Evolutionary conservation across 768 basidiomycete genomes (phyloP), one percentile per base, ranked within the genome.

Genomic region (Hypsizygus marmoreus): DNA sequence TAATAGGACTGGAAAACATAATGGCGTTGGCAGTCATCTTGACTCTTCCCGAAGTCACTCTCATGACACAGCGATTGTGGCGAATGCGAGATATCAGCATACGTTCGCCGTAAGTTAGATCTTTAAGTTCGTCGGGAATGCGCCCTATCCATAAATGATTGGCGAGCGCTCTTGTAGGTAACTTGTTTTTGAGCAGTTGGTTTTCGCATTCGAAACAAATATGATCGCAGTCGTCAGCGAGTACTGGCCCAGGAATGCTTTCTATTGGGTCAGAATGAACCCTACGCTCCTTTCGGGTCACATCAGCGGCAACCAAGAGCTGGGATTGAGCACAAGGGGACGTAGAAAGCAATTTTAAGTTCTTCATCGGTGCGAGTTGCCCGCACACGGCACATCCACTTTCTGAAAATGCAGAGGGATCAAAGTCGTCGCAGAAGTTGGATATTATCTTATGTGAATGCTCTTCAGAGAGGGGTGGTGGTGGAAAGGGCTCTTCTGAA

Each of bases 111-210:
- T 54, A 67, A 1, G 30, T 51, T 1, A 70, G 53, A 6, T 51
- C 40, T 23, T 44, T 20, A 1, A 70, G 44, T 20, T 42, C 57
- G 3, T 29, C 2, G 3, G 65, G 69, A 2, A 67, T 54, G 17
- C 63, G 48, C 6, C 68, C 68, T n/a, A 70, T 6, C 66, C 67
- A 70, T 4, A 66, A 42, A 0, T 63, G 62, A 47, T 63, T 69
- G 1, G 60, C 65, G 10, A 70, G 39, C 4, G 63, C 43, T 13
- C 8, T 28, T 4, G 17, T 23, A 10, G 54, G 54, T 10, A 45
- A 19, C 17, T 43, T 35, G 3, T 35, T 37, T 20, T 46, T 49
- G 2, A 24, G 35, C 11, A 52, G 17, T 20, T 8, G 7, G 3
- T 6, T 14, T 3, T 35, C 23, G 35, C 51, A 53, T 8, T 23